These are phyloP conservation scores for Corinectria fuckeliana DNA, from an alignment of 2,329 filamentous ascomycete species.

Conservation along the genomic window DNA sequence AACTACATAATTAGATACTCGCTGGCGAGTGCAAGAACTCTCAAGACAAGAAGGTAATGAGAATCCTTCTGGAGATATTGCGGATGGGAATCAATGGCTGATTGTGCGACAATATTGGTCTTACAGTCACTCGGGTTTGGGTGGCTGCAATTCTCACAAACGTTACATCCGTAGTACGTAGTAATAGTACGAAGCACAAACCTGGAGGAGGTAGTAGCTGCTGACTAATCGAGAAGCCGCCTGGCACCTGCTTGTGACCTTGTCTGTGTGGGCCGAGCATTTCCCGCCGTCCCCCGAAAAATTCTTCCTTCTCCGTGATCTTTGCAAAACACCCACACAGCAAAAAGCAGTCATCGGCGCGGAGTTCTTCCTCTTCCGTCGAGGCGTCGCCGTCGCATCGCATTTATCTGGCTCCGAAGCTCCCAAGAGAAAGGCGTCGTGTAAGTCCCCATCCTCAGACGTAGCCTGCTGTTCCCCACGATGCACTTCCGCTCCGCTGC, in stretches of 20 bases:
- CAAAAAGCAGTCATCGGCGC: constrained; percentile 38
- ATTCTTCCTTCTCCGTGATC: constrained; percentile 47
- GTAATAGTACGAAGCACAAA: neutral
- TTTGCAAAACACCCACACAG: constrained; percentile 44
- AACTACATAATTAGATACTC: no score
- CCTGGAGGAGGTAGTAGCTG: neutral
- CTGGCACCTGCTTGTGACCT: neutral
- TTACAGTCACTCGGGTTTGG: neutral
- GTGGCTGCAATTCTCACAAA: no score
- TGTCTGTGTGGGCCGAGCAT: constrained; percentile 23
- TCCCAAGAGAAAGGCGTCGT: constrained; percentile 42
- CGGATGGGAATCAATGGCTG: no score
- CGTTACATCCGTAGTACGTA: no score
- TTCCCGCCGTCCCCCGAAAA: constrained; percentile 41
- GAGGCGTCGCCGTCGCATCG: constrained; percentile 46
- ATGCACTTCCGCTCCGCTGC: constrained; percentile 16
- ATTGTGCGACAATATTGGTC: no score
- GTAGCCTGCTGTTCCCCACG: constrained; percentile 21
- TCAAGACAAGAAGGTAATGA: no score
- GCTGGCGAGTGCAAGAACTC: no score
- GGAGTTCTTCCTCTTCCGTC: constrained; percentile 58
- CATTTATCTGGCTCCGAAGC: constrained; percentile 53
- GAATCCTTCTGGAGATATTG: no score
- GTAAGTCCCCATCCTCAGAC: constrained; percentile 43
- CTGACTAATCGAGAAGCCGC: constrained; percentile 25